A percentile compares a stretch with the other conserved stretches of the same genome.
phyloP scores from a whole-genome alignment of 2,329 filamentous ascomycete genomes.

The Proliferodiscus dingleyae region DNA sequence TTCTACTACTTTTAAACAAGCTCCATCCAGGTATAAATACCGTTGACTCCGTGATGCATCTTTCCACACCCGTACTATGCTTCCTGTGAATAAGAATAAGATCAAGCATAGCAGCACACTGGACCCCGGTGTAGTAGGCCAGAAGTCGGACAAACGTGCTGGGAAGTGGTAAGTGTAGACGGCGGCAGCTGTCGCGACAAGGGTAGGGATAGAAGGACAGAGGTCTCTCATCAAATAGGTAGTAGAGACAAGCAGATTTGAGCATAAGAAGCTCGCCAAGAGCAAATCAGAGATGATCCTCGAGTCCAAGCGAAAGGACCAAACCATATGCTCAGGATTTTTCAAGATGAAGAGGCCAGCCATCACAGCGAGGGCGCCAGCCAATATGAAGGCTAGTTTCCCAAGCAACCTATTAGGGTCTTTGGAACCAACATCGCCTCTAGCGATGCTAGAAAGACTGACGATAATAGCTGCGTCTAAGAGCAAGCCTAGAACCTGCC shows the following conservation, averaged over 20 bases:
- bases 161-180: slow-evolving; percentile 8
- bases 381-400: slow-evolving; percentile 5
- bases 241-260: slow-evolving; percentile 6
- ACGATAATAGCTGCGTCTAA: slow-evolving; percentile 10
- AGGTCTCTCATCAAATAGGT: slow-evolving; percentile 9
- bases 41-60: slow-evolving; percentile 7
- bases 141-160: not conserved
- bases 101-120: not conserved
- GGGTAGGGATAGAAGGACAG: slow-evolving; percentile 5
- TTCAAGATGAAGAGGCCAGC: slow-evolving; percentile 2
- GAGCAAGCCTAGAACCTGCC: slow-evolving; percentile 7
- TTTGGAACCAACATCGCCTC: slow-evolving; percentile 2
- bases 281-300: slow-evolving; percentile 1
- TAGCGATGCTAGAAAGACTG: slow-evolving; percentile 4
- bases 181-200: slow-evolving; percentile 1
- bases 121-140: not conserved
- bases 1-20: slow-evolving; percentile 1
- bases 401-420: slow-evolving; percentile 6
- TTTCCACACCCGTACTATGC: slow-evolving; percentile 7
- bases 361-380: not conserved
- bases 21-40: not conserved
- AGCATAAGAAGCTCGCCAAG: slow-evolving; percentile 6
- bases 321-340: slow-evolving; percentile 4
- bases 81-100: slow-evolving; percentile 3
- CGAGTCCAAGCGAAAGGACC: slow-evolving; percentile 5